Percentiles rank a stretch among this genome's conserved stretches.
Conservation (phyloP, 805 yeast species). For the Myxozyma monticola region DNA sequence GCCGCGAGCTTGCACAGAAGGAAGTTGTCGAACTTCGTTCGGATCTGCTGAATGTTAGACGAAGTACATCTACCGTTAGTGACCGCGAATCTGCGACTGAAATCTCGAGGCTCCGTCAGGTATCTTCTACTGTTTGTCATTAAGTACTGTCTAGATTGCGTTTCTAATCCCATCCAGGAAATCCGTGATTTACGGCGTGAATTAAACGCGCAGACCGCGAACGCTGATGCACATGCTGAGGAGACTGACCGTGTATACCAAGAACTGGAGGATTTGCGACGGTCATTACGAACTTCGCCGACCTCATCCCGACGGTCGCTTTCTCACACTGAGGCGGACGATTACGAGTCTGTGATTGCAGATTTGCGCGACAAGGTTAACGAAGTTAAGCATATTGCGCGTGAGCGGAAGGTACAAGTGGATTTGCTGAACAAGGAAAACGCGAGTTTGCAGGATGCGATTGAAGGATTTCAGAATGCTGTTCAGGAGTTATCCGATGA, state of each 20-base stretch:
- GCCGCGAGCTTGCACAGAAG: conserved; percentile 18
- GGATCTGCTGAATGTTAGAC: conserved; percentile 18
- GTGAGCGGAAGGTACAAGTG: conserved; percentile 28
- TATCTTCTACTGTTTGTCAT: not conserved
- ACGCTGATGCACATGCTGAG: conserved; percentile 6
- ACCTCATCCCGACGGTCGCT: conserved; percentile 5
- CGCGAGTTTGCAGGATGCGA: conserved; percentile 22
- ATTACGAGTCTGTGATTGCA: conserved; percentile 12
- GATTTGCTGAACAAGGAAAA: conserved; percentile 26
- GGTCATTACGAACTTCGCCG: conserved; percentile 11
- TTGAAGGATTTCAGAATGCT: conserved; percentile 15
- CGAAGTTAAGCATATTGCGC: conserved; percentile 23
- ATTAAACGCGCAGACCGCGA: conserved; percentile 14
- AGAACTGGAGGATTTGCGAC: conserved; percentile 23
- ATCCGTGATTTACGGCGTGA: conserved; percentile 27
- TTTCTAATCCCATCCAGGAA: conserved; percentile 1
- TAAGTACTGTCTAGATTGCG: not conserved
- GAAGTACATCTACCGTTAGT: conserved; percentile 15
- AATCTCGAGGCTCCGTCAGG: conserved; percentile 14
- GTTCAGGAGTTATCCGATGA: conserved; percentile 15
- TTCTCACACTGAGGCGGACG: conserved; percentile 12
- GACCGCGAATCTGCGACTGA: conserved; percentile 24
- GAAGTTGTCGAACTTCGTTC: conserved; percentile 16
- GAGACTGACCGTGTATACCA: conserved; percentile 25
- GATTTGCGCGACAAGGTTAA: conserved; percentile 22